phyloP scores from a whole-genome alignment of 2,329 filamentous ascomycete species.

The Epichloe elymi region DNA sequence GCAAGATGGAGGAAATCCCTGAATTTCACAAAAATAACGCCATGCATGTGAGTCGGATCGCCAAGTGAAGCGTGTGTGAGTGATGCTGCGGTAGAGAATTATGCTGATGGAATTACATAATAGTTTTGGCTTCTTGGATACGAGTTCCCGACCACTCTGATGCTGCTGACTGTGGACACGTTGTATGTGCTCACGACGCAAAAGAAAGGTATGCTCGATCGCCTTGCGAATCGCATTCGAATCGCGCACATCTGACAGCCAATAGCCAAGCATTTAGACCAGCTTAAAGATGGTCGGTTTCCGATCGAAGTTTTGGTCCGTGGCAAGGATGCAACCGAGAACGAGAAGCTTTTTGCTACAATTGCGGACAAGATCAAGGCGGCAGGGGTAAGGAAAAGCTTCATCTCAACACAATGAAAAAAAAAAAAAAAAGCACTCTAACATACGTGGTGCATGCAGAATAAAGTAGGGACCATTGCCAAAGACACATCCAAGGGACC shows the following conservation, averaged over 20 bases:
- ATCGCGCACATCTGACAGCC: slow-evolving; percentile 16
- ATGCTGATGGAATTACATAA: slow-evolving; percentile 3
- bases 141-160: slow-evolving; percentile 91
- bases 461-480: slow-evolving; percentile 75
- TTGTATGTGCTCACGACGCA: slow-evolving; percentile 92
- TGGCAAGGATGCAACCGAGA: slow-evolving; percentile 82
- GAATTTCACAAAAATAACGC: slow-evolving; percentile 94
- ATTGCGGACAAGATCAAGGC: slow-evolving; percentile 77
- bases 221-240: background rate
- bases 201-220: slow-evolving; percentile 60
- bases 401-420: background rate
- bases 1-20: slow-evolving; percentile 80
- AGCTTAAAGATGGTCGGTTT: slow-evolving; percentile 81
- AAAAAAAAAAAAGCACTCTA: background rate
- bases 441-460: slow-evolving; percentile 33
- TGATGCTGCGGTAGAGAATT: background rate
- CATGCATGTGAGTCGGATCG: slow-evolving; percentile 58
- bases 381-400: slow-evolving; percentile 53
- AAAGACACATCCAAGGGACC: slow-evolving; percentile 79
- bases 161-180: slow-evolving; percentile 78
- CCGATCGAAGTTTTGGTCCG: slow-evolving; percentile 85
- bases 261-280: slow-evolving; percentile 80
- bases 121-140: slow-evolving; percentile 98
- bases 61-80: background rate
- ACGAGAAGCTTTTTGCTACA: slow-evolving; percentile 78